These are phyloP conservation scores for Neocallimastix lanati DNA, from an alignment of 192 early-diverging fungal species.

Conservation along the genomic window DNA sequence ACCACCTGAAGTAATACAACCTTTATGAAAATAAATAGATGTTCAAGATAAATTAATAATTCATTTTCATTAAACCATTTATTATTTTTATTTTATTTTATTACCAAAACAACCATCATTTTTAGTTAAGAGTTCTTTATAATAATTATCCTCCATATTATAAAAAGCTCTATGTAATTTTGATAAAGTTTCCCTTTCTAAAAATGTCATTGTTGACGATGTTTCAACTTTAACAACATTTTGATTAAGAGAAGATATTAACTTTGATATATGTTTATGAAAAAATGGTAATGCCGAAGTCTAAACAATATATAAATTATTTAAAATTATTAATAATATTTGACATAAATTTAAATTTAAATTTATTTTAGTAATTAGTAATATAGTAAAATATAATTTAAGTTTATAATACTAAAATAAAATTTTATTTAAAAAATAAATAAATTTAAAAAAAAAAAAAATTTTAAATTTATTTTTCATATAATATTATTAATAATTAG, in stretches of 20 bases:
- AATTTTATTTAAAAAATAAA: no score
- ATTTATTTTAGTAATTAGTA: no score
- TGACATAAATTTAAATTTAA: no score
- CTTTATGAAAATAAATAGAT: neutral
- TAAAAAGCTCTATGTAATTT: no score
- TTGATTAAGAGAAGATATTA: slow-evolving; percentile 32
- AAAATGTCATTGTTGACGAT: slow-evolving; percentile 26
- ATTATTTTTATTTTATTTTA: neutral
- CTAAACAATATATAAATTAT: slow-evolving; percentile 3
- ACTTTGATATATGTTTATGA: slow-evolving; percentile 22
- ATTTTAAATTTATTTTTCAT: no score
- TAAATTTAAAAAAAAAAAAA: no score
- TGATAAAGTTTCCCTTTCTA: no score
- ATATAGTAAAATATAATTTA: no score
- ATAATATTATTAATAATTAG: neutral
- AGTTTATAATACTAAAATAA: no score
- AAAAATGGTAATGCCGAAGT: slow-evolving; percentile 32
- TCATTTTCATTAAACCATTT: no score
- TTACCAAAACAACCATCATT: neutral
- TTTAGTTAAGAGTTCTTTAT: slow-evolving; percentile 16
- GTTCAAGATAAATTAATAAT: no score
- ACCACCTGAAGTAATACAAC: slow-evolving; percentile 16
- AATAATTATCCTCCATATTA: slow-evolving; percentile 11
- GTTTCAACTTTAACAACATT: slow-evolving; percentile 40
- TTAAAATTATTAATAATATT: slow-evolving; percentile 1